phyloP scores from a whole-genome alignment of 768 basidiomycete species.

The Pholiota conissans region DNA sequence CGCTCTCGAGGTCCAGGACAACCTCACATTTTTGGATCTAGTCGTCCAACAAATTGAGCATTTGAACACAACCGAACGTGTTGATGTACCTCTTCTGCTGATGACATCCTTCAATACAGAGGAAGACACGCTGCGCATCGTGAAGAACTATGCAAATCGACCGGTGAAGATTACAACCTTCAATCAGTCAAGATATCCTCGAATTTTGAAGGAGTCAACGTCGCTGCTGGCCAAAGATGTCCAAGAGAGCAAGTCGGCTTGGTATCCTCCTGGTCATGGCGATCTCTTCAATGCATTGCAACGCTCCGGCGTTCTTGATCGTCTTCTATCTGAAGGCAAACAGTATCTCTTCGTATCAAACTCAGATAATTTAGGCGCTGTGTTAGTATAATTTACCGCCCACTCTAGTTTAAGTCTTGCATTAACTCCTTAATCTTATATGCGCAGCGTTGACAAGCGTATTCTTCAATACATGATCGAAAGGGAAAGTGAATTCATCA shows the following conservation, averaged over 20 bases:
- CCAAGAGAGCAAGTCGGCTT: slow-evolving; percentile 70
- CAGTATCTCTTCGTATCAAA: slow-evolving; percentile 98
- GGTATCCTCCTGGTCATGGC: slow-evolving; percentile 94
- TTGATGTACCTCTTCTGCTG: slow-evolving; percentile 84
- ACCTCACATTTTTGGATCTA: slow-evolving; percentile 87
- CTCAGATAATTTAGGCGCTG: slow-evolving; percentile 94
- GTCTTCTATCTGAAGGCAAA: slow-evolving; percentile 85
- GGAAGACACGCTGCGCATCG: slow-evolving; percentile 83
- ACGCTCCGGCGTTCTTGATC: slow-evolving; percentile 87
- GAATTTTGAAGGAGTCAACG: slow-evolving; percentile 75
- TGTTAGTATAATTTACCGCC: slow-evolving; percentile 44
- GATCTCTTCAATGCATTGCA: slow-evolving; percentile 88
- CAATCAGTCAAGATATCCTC: slow-evolving; percentile 86
- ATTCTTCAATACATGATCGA: slow-evolving; percentile 89
- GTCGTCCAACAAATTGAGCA: slow-evolving; percentile 85
- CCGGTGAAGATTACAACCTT: slow-evolving; percentile 79
- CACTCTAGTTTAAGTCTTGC: neutral
- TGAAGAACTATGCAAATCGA: slow-evolving; percentile 84
- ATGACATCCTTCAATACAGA: slow-evolving; percentile 96
- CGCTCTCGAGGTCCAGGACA: slow-evolving; percentile 84
- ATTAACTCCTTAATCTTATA: slow-evolving; percentile 1
- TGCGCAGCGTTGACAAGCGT: slow-evolving; percentile 68
- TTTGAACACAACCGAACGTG: slow-evolving; percentile 68
- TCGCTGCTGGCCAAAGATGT: slow-evolving; percentile 69
- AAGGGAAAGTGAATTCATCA: slow-evolving; percentile 79